These are phyloP conservation scores for sorghum (Sorghum bicolor) DNA, from an alignment of 176 grass and related monocot species.

Conservation along the genomic window Sorghum_bicolor_NCBIv3 NC_012873.2:58204001-58204500, in stretches of 20 bases:
- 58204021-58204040: too few relatives aligned
- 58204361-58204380: background rate
- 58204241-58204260: constrained; percentile 11
- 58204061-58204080: too few relatives aligned
- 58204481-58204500: background rate
- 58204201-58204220: background rate
- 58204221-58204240: background rate
- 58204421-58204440: constrained; percentile 27
- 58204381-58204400: background rate
- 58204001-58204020: too few relatives aligned
- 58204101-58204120: too few relatives aligned
- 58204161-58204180: background rate
- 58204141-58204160: too few relatives aligned
- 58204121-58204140: too few relatives aligned
- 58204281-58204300: background rate
- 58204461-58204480: background rate
- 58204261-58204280: background rate
- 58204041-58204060: too few relatives aligned
- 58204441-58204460: constrained; percentile 26
- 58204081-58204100: too few relatives aligned
- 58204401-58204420: constrained; percentile 14
- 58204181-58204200: background rate
- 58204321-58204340: background rate
- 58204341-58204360: constrained; percentile 9
- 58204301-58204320: background rate